Conservation (phyloP, 768 basidiomycete genomes). For the Russula olivacea region DNA sequence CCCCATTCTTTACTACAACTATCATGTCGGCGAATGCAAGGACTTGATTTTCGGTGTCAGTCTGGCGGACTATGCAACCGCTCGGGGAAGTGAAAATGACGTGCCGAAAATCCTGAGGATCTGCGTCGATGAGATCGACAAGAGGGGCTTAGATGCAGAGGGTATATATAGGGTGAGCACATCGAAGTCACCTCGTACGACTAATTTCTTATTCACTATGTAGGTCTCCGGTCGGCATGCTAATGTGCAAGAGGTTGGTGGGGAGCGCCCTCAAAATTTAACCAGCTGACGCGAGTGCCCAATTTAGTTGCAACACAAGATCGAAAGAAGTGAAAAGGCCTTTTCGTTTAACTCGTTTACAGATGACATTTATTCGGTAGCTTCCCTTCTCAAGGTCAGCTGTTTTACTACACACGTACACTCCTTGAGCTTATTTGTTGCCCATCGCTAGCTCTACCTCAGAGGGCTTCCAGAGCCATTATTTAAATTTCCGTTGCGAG, state of each 20-base stretch:
- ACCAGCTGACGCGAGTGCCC: conserved; percentile 8
- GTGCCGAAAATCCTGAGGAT: conserved; percentile 76
- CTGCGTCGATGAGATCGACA: conserved; percentile 79
- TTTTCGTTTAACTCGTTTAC: conserved; percentile 65
- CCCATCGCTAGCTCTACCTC: conserved; percentile 56
- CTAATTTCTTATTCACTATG: conserved; percentile 8
- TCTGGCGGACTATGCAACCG: conserved; percentile 82
- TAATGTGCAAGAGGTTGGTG: conserved; percentile 66
- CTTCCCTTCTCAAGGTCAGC: conserved; percentile 77
- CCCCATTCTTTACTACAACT: conserved; percentile 70
- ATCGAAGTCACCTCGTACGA: neutral
- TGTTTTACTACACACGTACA: neutral
- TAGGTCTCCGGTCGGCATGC: conserved; percentile 85
- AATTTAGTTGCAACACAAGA: conserved; percentile 70
- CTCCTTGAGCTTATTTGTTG: neutral
- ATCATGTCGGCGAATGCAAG: conserved; percentile 74
- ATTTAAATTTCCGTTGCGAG: conserved; percentile 73
- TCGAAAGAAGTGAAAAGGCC: conserved; percentile 73
- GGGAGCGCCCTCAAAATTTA: neutral
- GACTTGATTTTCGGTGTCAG: conserved; percentile 89
- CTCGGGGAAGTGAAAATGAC: conserved; percentile 64
- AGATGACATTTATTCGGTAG: conserved; percentile 80
- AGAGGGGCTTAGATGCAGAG: conserved; percentile 68
- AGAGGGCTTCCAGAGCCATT: conserved; percentile 87
- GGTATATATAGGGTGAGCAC: conserved; percentile 69